These are phyloP conservation scores for Alternaria ventricosa DNA, from an alignment of 2,329 filamentous ascomycete genomes.

Conservation along the genomic window DNA sequence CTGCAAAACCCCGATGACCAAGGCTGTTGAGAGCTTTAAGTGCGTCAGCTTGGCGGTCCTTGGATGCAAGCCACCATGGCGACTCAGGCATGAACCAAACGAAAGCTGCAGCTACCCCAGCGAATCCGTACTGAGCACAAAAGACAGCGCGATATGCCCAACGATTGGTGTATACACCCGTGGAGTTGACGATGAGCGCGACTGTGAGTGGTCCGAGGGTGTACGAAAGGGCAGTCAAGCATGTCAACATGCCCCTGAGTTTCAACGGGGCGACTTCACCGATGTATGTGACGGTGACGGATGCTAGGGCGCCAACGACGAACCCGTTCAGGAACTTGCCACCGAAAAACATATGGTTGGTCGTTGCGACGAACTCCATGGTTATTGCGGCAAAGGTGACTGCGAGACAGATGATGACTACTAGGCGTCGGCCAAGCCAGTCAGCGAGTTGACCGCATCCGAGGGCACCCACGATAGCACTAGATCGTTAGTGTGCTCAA, in stretches of 20 bases:
- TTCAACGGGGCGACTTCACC: slow-evolving; percentile 50
- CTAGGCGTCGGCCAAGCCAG: slow-evolving; percentile 43
- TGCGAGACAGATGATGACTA: slow-evolving; percentile 46
- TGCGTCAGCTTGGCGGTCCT: slow-evolving; percentile 66
- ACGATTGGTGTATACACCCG: slow-evolving; percentile 44
- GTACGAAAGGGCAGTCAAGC: slow-evolving; percentile 51
- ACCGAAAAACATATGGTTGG: slow-evolving; percentile 51
- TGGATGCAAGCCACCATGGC: slow-evolving; percentile 74
- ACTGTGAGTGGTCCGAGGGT: slow-evolving; percentile 51
- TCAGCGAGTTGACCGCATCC: slow-evolving; percentile 48
- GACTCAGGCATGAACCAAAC: slow-evolving; percentile 44
- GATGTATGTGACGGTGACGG: slow-evolving; percentile 50
- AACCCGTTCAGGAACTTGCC: slow-evolving; percentile 55
- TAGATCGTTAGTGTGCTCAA: slow-evolving; percentile 2
- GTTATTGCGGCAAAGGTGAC: slow-evolving; percentile 50
- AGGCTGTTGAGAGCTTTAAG: slow-evolving; percentile 26
- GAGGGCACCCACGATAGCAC: slow-evolving; percentile 42
- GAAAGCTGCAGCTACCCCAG: slow-evolving; percentile 36
- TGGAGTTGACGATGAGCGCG: slow-evolving; percentile 36
- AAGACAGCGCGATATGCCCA: slow-evolving; percentile 55
- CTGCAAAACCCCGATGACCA: slow-evolving; percentile 23
- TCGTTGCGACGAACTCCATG: slow-evolving; percentile 52
- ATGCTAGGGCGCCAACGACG: slow-evolving; percentile 49
- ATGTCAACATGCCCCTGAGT: slow-evolving; percentile 48
- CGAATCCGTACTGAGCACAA: slow-evolving; percentile 52